Evolutionary conservation across 768 basidiomycete genomes (phyloP), one percentile per base, ranked within the genome.

Genomic region (Boletus pseudopeckii): DNA sequence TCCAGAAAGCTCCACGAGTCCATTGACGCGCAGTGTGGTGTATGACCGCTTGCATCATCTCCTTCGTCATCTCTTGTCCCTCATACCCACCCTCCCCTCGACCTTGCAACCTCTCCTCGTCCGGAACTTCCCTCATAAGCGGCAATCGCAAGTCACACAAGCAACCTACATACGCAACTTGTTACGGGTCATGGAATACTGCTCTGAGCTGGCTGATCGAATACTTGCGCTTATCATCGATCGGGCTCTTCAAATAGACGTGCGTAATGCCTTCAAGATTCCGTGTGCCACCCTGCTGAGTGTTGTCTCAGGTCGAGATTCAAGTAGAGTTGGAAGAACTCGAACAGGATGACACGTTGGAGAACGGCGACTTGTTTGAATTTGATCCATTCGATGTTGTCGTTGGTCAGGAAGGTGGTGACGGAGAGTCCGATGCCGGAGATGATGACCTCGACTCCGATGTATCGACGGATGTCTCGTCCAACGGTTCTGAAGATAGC

Each of bases 161-260:
- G 80, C 87, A 4, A 91, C 92, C 1, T 99, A 93, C 65, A 90
- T 98, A 59, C 84, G 91, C 42, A 99, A 99, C 67, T 70, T 93
- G 15, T 79, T 98, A 7, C 82, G 82, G 33, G 73, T 98, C 36
- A 86, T 86, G 0, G 80, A 83, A 34, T 98, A 97, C 67, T 98
- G 95, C 64, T 85, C 91, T 0, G 94, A 92, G 66, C 75, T 98
- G 20, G 75, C 83, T 2, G 93, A 94, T 57, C 85, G 85, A 59
- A 85, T 98, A 39, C 74, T 98, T 33, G 86, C 85, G 3, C 86
- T 87, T 0, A 90, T 98, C 33, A 80, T 99, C 22, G 94, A 97
- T 69, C 85, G 93, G n/a, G 89, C 93, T 28, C 86, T 98, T 32
- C 87, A 95, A 71, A 94, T 99, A 53, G 97, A 99, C 70, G 96